Percentiles rank a stretch among this genome's conserved stretches.
These are phyloP conservation scores for Spiraea crenata DNA, from an alignment of 331 rosid genomes.

Conservation along the genomic window DNA sequence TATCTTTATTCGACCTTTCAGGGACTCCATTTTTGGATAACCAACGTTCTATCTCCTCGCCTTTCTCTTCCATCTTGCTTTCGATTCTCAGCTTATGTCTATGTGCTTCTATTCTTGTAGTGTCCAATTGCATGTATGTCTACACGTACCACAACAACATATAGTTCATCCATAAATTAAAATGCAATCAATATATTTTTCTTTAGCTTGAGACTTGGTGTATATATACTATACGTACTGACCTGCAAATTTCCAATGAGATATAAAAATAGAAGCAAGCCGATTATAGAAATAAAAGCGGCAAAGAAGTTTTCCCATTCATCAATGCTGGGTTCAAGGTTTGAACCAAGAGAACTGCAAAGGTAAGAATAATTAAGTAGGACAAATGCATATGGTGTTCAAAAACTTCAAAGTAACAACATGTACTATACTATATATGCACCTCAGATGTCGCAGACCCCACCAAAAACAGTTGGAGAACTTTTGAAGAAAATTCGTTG, in stretches of 20 bases:
- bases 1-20: too few relatives aligned
- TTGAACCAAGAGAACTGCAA: slow-evolving; percentile 35
- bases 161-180: too few relatives aligned
- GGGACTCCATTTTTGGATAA: too few relatives aligned
- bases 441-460: slow-evolving; percentile 16
- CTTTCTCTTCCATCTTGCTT: too few relatives aligned
- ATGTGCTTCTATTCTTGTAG: background rate
- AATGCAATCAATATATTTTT: too few relatives aligned
- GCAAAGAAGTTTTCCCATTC: slow-evolving; percentile 14
- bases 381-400: too few relatives aligned
- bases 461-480: slow-evolving; percentile 1
- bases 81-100: background rate
- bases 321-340: slow-evolving; percentile 15
- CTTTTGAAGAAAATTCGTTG: background rate
- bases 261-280: too few relatives aligned
- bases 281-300: too few relatives aligned
- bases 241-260: background rate
- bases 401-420: too few relatives aligned
- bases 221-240: background rate
- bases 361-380: background rate
- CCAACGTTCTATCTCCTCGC: too few relatives aligned
- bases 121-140: slow-evolving; percentile 1
- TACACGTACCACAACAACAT: background rate
- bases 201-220: too few relatives aligned
- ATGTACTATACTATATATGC: background rate